phyloP scores from a whole-genome alignment of 345 rosid species.

The Rhizophora apiculata region DNA sequence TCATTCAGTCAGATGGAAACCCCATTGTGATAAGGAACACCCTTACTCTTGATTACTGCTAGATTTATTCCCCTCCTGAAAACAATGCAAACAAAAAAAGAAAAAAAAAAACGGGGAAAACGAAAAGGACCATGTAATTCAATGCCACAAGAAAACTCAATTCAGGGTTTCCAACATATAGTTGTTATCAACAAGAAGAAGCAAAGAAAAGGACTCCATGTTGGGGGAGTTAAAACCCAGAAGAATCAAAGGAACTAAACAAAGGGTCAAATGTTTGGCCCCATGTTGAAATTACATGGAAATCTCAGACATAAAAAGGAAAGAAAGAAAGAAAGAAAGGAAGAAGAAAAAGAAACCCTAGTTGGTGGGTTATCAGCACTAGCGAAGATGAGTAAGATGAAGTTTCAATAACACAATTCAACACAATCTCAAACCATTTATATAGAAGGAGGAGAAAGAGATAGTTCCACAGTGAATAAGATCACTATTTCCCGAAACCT shows the following conservation, averaged over 20 bases:
- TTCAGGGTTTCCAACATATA: too few species aligned
- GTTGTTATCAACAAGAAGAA: not conserved
- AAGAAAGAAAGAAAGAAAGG: not conserved
- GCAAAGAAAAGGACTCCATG: not conserved
- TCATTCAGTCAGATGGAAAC: slow-evolving; percentile 16
- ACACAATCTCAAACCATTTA: slow-evolving; percentile 19
- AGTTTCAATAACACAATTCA: not conserved
- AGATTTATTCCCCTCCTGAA: slow-evolving; percentile 28
- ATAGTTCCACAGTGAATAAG: slow-evolving; percentile 28
- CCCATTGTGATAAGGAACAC: not conserved
- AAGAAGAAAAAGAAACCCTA: slow-evolving; percentile 11
- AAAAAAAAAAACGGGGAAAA: not conserved
- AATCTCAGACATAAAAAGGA: too few species aligned
- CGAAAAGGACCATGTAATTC: slow-evolving; percentile 1
- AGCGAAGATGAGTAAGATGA: not conserved
- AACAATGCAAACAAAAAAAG: slow-evolving; percentile 19
- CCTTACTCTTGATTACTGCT: slow-evolving; percentile 6
- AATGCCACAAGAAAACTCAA: slow-evolving; percentile 12
- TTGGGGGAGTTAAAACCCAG: not conserved
- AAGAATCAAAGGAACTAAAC: too few species aligned
- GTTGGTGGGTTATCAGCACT: slow-evolving; percentile 1
- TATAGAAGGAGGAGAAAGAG: slow-evolving; percentile 12
- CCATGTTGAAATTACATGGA: too few species aligned
- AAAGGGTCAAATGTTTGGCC: too few species aligned
- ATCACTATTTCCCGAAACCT: slow-evolving; percentile 25